These are phyloP conservation scores for Auriscalpium microsporum DNA, from an alignment of 768 basidiomycete genomes.

Conservation along the genomic window DNA sequence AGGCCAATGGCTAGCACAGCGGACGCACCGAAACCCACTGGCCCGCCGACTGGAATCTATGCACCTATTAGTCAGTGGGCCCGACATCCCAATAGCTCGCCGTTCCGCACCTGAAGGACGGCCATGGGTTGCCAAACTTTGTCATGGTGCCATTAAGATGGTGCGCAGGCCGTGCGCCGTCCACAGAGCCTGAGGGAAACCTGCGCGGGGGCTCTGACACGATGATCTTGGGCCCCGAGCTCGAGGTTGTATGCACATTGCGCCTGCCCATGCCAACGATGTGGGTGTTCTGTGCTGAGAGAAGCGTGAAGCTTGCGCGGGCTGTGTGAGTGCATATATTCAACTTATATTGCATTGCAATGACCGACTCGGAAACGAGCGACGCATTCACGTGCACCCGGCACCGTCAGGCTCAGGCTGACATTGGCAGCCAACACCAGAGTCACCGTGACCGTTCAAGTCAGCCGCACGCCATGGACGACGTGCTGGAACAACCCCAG, in stretches of 20 bases:
- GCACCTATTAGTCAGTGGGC: background rate
- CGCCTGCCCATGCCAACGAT: too few relatives aligned
- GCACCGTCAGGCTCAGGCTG: too few relatives aligned
- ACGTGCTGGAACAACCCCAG: constrained; percentile 41
- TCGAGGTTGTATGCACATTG: background rate
- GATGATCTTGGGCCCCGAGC: constrained; percentile 5
- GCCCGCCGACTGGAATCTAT: constrained; percentile 5
- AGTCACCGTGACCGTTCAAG: too few relatives aligned
- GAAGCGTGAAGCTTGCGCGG: too few relatives aligned
- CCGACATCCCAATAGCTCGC: background rate
- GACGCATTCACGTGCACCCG: too few relatives aligned
- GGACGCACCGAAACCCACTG: constrained; percentile 11
- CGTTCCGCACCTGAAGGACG: constrained; percentile 10
- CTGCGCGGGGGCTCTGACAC: constrained; percentile 7
- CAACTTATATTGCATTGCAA: too few relatives aligned
- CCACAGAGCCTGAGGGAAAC: constrained; percentile 3
- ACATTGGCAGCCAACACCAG: background rate
- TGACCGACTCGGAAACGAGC: too few relatives aligned
- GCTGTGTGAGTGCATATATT: too few relatives aligned
- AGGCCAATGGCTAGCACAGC: background rate
- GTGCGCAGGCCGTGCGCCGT: constrained; percentile 8
- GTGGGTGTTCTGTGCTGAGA: too few relatives aligned
- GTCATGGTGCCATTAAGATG: constrained; percentile 6
- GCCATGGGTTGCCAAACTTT: constrained; percentile 13
- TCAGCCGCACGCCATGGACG: constrained; percentile 42